A percentile compares a stretch with the other conserved stretches of the same genome.
These are phyloP conservation scores for Nepenthes gracilis DNA, from an alignment of 148 eudicot species.

Conservation along the genomic window DNA sequence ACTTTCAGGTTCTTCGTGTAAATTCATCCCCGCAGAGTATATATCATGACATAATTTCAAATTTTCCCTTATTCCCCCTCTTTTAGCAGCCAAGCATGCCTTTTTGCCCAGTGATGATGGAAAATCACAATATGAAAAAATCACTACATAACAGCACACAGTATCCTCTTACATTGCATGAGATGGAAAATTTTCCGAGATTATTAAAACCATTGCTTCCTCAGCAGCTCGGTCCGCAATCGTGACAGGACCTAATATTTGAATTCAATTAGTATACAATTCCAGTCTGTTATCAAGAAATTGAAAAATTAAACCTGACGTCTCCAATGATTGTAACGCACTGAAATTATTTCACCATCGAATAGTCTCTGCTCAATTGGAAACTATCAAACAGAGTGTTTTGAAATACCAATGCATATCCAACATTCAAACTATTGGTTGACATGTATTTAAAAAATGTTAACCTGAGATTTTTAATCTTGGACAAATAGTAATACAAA, in stretches of 20 bases:
- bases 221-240: constrained; percentile 91
- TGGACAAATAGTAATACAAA: too few relatives aligned
- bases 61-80: too few relatives aligned
- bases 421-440: too few relatives aligned
- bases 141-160: neutral
- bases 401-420: too few relatives aligned
- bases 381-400: neutral
- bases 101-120: neutral
- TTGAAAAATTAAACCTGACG: neutral
- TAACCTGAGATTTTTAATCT: too few relatives aligned
- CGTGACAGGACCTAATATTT: constrained; percentile 78
- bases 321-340: neutral
- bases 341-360: too few relatives aligned
- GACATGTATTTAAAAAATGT: too few relatives aligned
- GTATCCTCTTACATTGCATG: constrained; percentile 73
- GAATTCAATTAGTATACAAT: constrained; percentile 8
- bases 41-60: too few relatives aligned
- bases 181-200: constrained; percentile 51
- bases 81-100: too few relatives aligned
- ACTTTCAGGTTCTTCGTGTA: too few relatives aligned
- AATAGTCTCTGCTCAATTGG: too few relatives aligned
- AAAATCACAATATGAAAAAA: neutral
- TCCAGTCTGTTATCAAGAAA: neutral
- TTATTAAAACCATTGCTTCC: constrained; percentile 63
- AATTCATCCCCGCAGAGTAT: too few relatives aligned